Evolutionary conservation across 176 grass and related monocot species (phyloP).

Genomic region (Otatea glauca): DNA sequence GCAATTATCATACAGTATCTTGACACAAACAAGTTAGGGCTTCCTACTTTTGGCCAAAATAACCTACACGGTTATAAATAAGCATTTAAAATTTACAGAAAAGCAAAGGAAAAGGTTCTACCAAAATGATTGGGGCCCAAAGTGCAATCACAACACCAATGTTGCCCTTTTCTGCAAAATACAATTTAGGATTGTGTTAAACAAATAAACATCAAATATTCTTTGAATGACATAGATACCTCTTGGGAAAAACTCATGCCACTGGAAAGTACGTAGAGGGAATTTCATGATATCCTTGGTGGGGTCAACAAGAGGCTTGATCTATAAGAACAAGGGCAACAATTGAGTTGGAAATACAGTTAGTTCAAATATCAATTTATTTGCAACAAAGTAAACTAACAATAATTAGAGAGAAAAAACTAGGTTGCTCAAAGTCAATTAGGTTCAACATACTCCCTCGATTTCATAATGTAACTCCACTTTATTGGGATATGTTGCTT

Average conservation of each 20-base stretch:
- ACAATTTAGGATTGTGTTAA: slow-evolving; percentile 34
- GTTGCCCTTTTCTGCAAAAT: slow-evolving; percentile 78
- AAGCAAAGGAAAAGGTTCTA: slow-evolving; percentile 47
- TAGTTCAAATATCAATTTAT: not conserved
- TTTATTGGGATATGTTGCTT: slow-evolving; percentile 2
- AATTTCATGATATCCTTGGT: slow-evolving; percentile 90
- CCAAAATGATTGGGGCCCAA: slow-evolving; percentile 94
- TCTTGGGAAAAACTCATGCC: slow-evolving; percentile 97
- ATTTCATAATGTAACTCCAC: slow-evolving; percentile 9
- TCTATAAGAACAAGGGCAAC: slow-evolving; percentile 53
- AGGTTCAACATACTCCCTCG: not conserved
- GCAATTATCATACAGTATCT: not conserved
- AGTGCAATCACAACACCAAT: slow-evolving; percentile 82
- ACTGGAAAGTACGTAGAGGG: slow-evolving; percentile 67
- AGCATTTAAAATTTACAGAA: slow-evolving; percentile 19
- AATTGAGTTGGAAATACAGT: slow-evolving; percentile 28
- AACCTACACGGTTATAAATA: slow-evolving; percentile 17
- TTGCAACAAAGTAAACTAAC: slow-evolving; percentile 29
- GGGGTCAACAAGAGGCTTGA: slow-evolving; percentile 86
- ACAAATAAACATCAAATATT: slow-evolving; percentile 30
- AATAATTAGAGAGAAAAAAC: slow-evolving; percentile 19
- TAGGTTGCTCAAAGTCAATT: not conserved
- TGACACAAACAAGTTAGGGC: not conserved
- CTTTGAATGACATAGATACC: slow-evolving; percentile 58
- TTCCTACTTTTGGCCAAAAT: slow-evolving; percentile 14